Evolutionary conservation across 1,284 basidiomycete genomes (phyloP).

Genomic region (Inonotus hispidus): DNA sequence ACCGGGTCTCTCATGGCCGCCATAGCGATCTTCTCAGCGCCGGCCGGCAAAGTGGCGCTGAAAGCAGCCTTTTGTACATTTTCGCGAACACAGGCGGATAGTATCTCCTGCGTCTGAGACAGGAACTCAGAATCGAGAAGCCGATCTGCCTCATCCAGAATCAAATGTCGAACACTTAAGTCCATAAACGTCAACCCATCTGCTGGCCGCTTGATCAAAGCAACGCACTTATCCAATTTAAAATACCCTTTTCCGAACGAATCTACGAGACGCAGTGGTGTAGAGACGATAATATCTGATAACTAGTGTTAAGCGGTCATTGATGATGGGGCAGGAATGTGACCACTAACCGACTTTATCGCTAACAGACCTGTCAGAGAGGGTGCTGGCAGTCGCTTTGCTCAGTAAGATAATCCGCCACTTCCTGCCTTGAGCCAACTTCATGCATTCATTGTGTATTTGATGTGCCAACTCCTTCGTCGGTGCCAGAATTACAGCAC

Average conservation of each 20-base stretch:
- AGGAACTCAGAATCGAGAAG: slow-evolving; percentile 88
- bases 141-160: slow-evolving; percentile 90
- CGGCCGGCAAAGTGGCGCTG: slow-evolving; percentile 90
- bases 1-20: slow-evolving; percentile 80
- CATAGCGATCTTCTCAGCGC: slow-evolving; percentile 84
- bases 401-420: slow-evolving; percentile 83
- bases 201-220: neutral
- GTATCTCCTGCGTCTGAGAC: slow-evolving; percentile 83
- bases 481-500: slow-evolving; percentile 83
- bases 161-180: slow-evolving; percentile 70
- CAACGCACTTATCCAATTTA: slow-evolving; percentile 65
- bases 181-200: slow-evolving; percentile 16
- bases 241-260: slow-evolving; percentile 65
- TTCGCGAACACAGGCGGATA: slow-evolving; percentile 74
- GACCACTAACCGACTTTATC: slow-evolving; percentile 60
- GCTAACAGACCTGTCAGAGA: slow-evolving; percentile 61
- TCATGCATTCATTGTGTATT: slow-evolving; percentile 88
- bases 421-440: slow-evolving; percentile 75
- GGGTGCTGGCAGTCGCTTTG: slow-evolving; percentile 76
- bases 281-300: slow-evolving; percentile 76
- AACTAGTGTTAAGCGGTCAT: neutral
- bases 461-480: slow-evolving; percentile 97
- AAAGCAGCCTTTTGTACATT: slow-evolving; percentile 85
- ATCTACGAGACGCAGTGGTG: slow-evolving; percentile 72
- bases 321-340: neutral